These are phyloP conservation scores for Pseudonectria buxi DNA, from an alignment of 2,329 filamentous ascomycete genomes.

Conservation along the genomic window DNA sequence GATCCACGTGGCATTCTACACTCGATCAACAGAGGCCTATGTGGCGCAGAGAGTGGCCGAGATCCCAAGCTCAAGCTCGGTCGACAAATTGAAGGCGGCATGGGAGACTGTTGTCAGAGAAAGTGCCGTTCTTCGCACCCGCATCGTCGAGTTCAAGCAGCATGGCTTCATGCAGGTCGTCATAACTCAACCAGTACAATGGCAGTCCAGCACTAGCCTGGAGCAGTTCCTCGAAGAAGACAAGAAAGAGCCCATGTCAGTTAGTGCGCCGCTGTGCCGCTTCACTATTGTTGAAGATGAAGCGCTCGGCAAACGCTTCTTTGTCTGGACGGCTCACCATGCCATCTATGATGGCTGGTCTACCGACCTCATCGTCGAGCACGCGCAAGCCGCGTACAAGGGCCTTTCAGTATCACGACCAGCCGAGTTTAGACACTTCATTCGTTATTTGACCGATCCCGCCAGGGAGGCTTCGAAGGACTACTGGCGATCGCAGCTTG, in stretches of 20 bases:
- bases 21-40: conserved; percentile 41
- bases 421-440: conserved; percentile 21
- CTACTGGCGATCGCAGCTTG: conserved; percentile 18
- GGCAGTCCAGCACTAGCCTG: conserved; percentile 26
- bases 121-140: conserved; percentile 38
- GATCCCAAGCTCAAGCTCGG: conserved; percentile 27
- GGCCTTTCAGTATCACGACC: conserved; percentile 11
- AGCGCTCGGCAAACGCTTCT: conserved; percentile 22
- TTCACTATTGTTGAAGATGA: conserved; percentile 30
- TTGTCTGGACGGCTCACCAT: conserved; percentile 27
- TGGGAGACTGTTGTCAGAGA: conserved; percentile 32
- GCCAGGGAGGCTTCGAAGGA: conserved; percentile 13
- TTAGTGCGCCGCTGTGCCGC: conserved; percentile 36
- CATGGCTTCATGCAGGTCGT: conserved; percentile 39
- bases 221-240: conserved; percentile 34
- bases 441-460: conserved; percentile 15
- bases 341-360: conserved; percentile 28
- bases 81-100: conserved; percentile 31
- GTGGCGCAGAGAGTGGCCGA: conserved; percentile 41
- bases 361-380: conserved; percentile 18
- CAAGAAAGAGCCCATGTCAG: conserved; percentile 31
- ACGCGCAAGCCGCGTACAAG: conserved; percentile 15
- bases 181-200: conserved; percentile 31
- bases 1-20: conserved; percentile 44
- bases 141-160: conserved; percentile 38